phyloP scores from a whole-genome alignment of 768 basidiomycete species.

The Hypholoma fasciculare region DNA sequence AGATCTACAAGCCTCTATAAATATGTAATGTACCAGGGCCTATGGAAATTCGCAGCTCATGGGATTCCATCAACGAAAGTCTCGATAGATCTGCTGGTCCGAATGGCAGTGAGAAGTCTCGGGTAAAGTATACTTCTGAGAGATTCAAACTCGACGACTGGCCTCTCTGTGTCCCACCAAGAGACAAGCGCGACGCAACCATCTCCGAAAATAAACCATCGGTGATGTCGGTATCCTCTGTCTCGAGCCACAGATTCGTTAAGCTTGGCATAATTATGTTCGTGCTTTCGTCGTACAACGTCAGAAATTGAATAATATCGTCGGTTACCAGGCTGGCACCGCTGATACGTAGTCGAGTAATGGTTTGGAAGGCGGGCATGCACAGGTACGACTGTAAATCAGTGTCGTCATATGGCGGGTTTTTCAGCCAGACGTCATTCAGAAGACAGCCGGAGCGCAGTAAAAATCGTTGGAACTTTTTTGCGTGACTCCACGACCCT shows the following conservation, averaged over 20 bases:
- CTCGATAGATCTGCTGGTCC: not conserved
- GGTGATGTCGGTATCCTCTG: not conserved
- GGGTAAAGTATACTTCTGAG: not conserved
- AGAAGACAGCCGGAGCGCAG: not conserved
- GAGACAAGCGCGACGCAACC: conserved; percentile 1
- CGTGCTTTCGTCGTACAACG: not conserved
- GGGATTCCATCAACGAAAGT: not conserved
- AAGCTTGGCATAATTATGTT: not conserved
- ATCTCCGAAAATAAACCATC: conserved; percentile 2
- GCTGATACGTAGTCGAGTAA: conserved; percentile 4
- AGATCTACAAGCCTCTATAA: not conserved
- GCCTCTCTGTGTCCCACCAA: not conserved
- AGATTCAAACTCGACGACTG: not conserved
- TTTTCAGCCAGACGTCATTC: conserved; percentile 2
- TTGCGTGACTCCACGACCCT: not conserved
- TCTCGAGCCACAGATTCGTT: not conserved
- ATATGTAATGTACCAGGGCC: not conserved
- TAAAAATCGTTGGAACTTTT: not conserved
- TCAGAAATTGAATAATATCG: not conserved
- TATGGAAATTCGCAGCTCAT: conserved; percentile 2
- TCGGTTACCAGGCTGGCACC: conserved; percentile 3
- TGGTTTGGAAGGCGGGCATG: not conserved
- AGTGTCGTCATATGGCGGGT: not conserved
- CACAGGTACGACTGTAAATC: not conserved
- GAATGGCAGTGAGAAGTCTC: not conserved